These are phyloP conservation scores for Telopea speciosissima DNA, from an alignment of 177 flowering plant species.

Conservation along the genomic window DNA sequence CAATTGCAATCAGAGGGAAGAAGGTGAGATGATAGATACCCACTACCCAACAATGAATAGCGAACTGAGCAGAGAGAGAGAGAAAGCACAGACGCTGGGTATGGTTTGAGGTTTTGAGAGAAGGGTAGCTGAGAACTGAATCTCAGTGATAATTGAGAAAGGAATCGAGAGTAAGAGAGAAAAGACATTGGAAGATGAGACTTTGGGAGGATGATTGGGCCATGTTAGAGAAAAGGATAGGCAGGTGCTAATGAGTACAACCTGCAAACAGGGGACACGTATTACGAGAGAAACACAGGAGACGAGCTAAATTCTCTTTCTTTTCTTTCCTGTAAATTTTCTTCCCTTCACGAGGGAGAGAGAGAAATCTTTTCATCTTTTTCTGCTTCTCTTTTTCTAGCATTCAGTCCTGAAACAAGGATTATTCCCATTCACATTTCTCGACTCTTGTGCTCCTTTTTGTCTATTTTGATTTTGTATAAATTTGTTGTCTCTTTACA, in stretches of 20 bases:
- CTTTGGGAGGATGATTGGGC: neutral
- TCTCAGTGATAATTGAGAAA: too few relatives aligned
- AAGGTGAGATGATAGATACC: too few relatives aligned
- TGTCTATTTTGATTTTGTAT: neutral
- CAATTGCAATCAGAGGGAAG: neutral
- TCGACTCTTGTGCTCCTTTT: constrained; percentile 9
- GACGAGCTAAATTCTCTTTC: too few relatives aligned
- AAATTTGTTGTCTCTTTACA: constrained; percentile 3
- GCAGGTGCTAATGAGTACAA: constrained; percentile 20
- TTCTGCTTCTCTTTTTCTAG: constrained; percentile 3
- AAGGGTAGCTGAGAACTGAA: neutral
- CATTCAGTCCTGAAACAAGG: constrained; percentile 23
- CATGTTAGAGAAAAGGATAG: neutral
- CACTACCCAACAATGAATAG: neutral
- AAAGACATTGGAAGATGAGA: neutral
- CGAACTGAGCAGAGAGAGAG: neutral
- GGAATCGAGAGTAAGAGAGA: neutral
- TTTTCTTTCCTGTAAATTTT: neutral
- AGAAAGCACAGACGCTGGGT: too few relatives aligned
- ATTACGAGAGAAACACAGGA: constrained; percentile 23
- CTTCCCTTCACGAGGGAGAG: constrained; percentile 17
- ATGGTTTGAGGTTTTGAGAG: neutral
- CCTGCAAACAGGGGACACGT: constrained; percentile 46
- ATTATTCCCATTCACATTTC: neutral
- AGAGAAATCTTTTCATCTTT: constrained; percentile 17